Conservation (phyloP, 2,329 filamentous ascomycete genomes). For the Zopfia rhizophila region DNA sequence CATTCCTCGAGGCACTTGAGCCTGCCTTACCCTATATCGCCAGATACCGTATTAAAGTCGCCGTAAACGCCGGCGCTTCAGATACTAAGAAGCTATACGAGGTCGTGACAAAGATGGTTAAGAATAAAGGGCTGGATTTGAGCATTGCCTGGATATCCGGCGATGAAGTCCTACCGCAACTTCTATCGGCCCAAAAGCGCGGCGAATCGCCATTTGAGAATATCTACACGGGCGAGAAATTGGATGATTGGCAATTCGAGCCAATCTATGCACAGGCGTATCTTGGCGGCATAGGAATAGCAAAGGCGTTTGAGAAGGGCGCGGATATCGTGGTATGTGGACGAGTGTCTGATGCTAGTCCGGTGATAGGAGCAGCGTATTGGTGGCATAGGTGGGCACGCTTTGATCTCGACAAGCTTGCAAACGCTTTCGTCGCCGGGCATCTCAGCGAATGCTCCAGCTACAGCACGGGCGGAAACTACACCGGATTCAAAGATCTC, state of each 20-base stretch:
- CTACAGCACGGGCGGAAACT: slow-evolving; percentile 57
- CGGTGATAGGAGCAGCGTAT: slow-evolving; percentile 55
- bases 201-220: slow-evolving; percentile 47
- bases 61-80: slow-evolving; percentile 46
- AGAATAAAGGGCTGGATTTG: slow-evolving; percentile 32
- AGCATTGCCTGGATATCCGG: slow-evolving; percentile 58
- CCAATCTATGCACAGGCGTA: slow-evolving; percentile 53
- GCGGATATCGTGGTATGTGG: slow-evolving; percentile 59
- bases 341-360: slow-evolving; percentile 56
- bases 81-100: slow-evolving; percentile 41
- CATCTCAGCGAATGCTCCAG: slow-evolving; percentile 58
- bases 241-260: slow-evolving; percentile 49
- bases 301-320: slow-evolving; percentile 52
- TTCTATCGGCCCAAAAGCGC: slow-evolving; percentile 49
- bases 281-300: slow-evolving; percentile 57
- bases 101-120: slow-evolving; percentile 37
- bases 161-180: slow-evolving; percentile 48
- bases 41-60: slow-evolving; percentile 45
- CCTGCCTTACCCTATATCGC: slow-evolving; percentile 50
- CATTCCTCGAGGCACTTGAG: slow-evolving; percentile 62
- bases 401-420: slow-evolving; percentile 52
- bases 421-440: slow-evolving; percentile 57
- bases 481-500: slow-evolving; percentile 55
- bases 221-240: slow-evolving; percentile 52
- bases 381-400: slow-evolving; percentile 59